Percentiles rank a stretch among this genome's conserved stretches.
phyloP scores from a whole-genome alignment of 2,329 filamentous ascomycete genomes.

The Ophiostoma sp. region DNA sequence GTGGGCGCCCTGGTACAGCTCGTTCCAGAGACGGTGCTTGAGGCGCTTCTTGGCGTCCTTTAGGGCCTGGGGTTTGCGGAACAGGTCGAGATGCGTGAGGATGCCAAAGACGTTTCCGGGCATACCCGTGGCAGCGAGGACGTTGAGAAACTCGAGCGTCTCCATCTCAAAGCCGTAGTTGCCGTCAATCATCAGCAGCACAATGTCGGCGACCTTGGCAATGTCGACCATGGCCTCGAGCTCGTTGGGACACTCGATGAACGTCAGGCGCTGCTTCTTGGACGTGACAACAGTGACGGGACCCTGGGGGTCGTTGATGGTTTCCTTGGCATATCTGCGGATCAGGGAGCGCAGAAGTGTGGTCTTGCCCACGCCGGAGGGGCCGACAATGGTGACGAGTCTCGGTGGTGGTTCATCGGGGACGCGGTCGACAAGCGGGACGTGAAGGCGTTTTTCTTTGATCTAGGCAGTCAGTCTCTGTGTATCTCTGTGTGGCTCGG shows the following conservation, averaged over 20 bases:
- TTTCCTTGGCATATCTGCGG: conserved; percentile 92
- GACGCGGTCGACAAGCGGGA: conserved; percentile 90
- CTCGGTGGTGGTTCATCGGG: conserved; percentile 93
- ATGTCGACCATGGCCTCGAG: conserved; percentile 95
- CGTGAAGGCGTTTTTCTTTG: conserved; percentile 93
- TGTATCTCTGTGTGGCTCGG: not conserved
- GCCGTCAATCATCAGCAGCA: conserved; percentile 95
- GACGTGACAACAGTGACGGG: conserved; percentile 95
- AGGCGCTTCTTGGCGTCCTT: conserved; percentile 93
- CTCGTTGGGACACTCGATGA: conserved; percentile 95
- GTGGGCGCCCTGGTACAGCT: conserved; percentile 94
- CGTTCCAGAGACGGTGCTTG: conserved; percentile 94
- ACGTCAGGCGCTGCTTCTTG: conserved; percentile 89
- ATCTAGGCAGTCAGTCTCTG: conserved; percentile 48
- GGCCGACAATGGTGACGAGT: conserved; percentile 89
- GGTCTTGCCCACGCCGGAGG: conserved; percentile 48
- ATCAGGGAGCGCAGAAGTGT: conserved; percentile 69
- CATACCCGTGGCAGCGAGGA: conserved; percentile 92
- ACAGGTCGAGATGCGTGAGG: conserved; percentile 90
- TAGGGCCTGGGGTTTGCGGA: conserved; percentile 85
- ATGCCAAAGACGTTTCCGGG: conserved; percentile 98
- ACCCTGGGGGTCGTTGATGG: conserved; percentile 79
- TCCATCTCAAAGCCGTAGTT: conserved; percentile 99
- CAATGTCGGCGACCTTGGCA: conserved; percentile 94
- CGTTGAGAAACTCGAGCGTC: conserved; percentile 98